Evolutionary conservation across 495 filamentous ascomycete genomes (phyloP), one percentile per base, ranked within the genome.

Genomic region (Lasiosphaeria hispida): DNA sequence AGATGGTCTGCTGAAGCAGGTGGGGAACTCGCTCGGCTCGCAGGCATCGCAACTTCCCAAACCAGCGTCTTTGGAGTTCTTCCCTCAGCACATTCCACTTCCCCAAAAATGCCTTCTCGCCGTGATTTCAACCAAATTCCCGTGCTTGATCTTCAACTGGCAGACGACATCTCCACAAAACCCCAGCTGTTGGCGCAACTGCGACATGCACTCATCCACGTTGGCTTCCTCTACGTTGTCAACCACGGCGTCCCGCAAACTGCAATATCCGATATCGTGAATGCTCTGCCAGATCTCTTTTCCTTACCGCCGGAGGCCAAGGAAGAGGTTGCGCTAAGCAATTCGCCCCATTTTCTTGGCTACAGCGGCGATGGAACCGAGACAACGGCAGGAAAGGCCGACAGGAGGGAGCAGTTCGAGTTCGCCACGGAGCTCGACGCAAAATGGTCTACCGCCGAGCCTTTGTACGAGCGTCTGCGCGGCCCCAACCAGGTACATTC

Each of bases 371-470:
- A 75, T 44, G 80, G 79, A 0, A 75, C 75, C 41, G 80, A 82
- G 63, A 76, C 66, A 0, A 83, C 82, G 3, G 72, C 72, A 0
- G 81, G 79, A 0, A 64, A 72, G 45, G 59, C 64, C 19, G 81
- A 84, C 55, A 63, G 72, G 37, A 67, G 80, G 7, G 81, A 85
- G 57, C 80, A 84, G 58, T 81, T 81, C 18, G 79, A 84, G 58
- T 80, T 83, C 63, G 80, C 77, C 33, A 81, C 79, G 0, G 80
- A 83, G 59, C 59, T 81, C 10, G 62, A 70, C 0, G 68, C 72
- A 11, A 67, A 63, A 6, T 81, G 71, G 69, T 37, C 48, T 3
- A 63, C 63, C 11, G 69, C 65, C 11, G 37, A 61, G 8, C 72
- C 77, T 9, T 55, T 76, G 11, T 80, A 76, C 58, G 80, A 80